Conservation (phyloP, 2,329 filamentous ascomycete species). For the Penicillium verrucosum region DNA sequence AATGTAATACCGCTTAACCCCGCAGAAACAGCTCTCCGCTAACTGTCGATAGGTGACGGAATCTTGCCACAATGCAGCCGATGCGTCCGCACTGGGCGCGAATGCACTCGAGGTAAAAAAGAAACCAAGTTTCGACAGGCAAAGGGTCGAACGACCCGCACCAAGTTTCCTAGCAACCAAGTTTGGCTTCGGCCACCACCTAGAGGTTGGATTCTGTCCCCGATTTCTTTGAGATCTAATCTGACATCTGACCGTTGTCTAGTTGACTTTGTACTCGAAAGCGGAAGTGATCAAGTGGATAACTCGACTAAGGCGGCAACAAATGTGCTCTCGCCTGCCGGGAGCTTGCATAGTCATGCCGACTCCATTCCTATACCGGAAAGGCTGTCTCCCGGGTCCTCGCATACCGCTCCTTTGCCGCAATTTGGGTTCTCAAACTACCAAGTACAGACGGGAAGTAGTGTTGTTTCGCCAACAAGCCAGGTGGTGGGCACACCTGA, state of each 20-base stretch:
- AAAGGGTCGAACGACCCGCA: slow-evolving; percentile 8
- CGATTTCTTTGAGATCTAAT: too few species aligned
- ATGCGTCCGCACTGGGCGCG: slow-evolving; percentile 17
- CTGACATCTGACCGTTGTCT: slow-evolving; percentile 2
- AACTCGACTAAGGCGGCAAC: background rate
- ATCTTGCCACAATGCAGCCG: slow-evolving; percentile 19
- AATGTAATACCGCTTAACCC: slow-evolving; percentile 11
- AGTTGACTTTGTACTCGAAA: slow-evolving; percentile 25
- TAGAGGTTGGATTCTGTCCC: slow-evolving; percentile 13
- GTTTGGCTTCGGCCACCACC: slow-evolving; percentile 23
- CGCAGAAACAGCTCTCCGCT: background rate
- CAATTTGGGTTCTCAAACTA: background rate
- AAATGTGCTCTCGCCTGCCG: background rate
- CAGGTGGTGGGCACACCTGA: background rate
- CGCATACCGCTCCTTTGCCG: background rate
- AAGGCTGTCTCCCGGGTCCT: background rate
- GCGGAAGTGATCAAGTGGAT: slow-evolving; percentile 16
- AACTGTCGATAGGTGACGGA: slow-evolving; percentile 15
- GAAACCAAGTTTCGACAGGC: slow-evolving; percentile 16
- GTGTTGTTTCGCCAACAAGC: background rate
- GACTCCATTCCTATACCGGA: background rate
- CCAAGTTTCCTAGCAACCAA: slow-evolving; percentile 21
- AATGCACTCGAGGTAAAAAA: slow-evolving; percentile 11
- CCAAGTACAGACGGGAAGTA: background rate
- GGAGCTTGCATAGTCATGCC: background rate